A percentile compares a stretch with the other conserved stretches of the same genome.
phyloP scores from a whole-genome alignment of 1,284 basidiomycete species.

The Puccinia polysora region DNA sequence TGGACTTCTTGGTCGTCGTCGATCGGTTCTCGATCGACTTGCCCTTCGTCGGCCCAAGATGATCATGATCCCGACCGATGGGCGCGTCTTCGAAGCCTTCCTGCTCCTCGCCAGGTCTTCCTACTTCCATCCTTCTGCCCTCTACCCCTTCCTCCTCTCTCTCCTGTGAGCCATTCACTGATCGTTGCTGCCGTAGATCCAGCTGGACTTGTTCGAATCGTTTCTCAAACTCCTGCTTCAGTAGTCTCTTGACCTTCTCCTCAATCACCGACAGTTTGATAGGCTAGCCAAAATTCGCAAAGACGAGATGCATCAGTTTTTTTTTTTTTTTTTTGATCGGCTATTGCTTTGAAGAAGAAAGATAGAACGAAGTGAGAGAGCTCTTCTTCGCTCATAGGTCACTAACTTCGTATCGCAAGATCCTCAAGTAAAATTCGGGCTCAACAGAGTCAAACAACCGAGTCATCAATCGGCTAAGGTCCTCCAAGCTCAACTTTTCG shows the following conservation, averaged over 20 bases:
- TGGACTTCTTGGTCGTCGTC: not conserved
- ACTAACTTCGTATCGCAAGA: slow-evolving; percentile 33
- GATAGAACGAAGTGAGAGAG: not conserved
- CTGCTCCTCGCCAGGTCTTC: too few relatives aligned
- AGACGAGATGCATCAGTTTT: too few relatives aligned
- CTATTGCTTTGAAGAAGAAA: not conserved
- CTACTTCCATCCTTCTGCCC: too few relatives aligned
- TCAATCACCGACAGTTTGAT: slow-evolving; percentile 24
- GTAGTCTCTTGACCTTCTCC: not conserved
- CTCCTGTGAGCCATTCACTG: not conserved
- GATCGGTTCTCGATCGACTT: not conserved
- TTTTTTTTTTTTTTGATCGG: too few relatives aligned
- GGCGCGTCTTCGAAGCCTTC: not conserved
- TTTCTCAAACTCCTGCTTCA: slow-evolving; percentile 15
- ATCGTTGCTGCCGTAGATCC: not conserved
- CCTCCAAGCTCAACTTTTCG: slow-evolving; percentile 2
- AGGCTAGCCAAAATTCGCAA: too few relatives aligned
- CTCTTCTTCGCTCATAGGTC: not conserved
- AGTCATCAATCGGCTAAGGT: slow-evolving; percentile 5
- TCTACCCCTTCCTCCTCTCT: not conserved
- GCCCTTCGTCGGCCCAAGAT: not conserved
- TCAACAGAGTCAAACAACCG: slow-evolving; percentile 2
- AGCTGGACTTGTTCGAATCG: not conserved
- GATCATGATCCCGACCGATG: not conserved
- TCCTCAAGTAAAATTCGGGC: slow-evolving; percentile 10